A percentile compares a stretch with the other conserved stretches of the same genome.
phyloP scores from a whole-genome alignment of 2,329 filamentous ascomycete species.

The Stagonosporopsis cucurbitacearum region DNA sequence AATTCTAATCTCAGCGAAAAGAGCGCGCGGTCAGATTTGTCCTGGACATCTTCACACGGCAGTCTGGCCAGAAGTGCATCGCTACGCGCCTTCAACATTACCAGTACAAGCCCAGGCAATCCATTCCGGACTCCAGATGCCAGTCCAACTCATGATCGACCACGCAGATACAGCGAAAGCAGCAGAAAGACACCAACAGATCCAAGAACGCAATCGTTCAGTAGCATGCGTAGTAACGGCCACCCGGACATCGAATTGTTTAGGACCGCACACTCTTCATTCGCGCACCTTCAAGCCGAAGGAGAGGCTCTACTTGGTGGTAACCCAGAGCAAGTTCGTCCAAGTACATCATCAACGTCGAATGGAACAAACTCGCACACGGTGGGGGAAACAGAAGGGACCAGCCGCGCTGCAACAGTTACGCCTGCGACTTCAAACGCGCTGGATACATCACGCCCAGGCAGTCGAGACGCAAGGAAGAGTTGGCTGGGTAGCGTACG shows the following conservation, averaged over 20 bases:
- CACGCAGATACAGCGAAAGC: slow-evolving; percentile 23
- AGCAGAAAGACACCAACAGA: slow-evolving; percentile 32
- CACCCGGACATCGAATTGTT: slow-evolving; percentile 57
- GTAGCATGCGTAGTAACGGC: slow-evolving; percentile 48
- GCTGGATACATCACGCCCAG: slow-evolving; percentile 26
- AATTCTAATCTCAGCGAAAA: slow-evolving; percentile 63
- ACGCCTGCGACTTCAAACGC: slow-evolving; percentile 37
- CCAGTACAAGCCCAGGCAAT: slow-evolving; percentile 34
- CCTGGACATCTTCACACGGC: slow-evolving; percentile 50
- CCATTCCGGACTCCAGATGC: slow-evolving; percentile 44
- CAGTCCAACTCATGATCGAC: slow-evolving; percentile 38
- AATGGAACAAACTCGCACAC: slow-evolving; percentile 34
- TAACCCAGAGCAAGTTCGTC: slow-evolving; percentile 41
- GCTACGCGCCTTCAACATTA: slow-evolving; percentile 51
- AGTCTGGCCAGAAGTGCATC: slow-evolving; percentile 55
- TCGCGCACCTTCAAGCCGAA: slow-evolving; percentile 59
- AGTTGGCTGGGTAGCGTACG: slow-evolving; percentile 50
- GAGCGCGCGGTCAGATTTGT: slow-evolving; percentile 54
- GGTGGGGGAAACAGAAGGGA: slow-evolving; percentile 32
- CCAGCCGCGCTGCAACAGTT: slow-evolving; percentile 30
- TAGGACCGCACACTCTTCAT: slow-evolving; percentile 58
- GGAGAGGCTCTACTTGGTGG: slow-evolving; percentile 60
- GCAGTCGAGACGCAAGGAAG: slow-evolving; percentile 36
- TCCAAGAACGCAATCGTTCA: slow-evolving; percentile 37
- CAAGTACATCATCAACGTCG: slow-evolving; percentile 40